phyloP scores from a whole-genome alignment of 1,284 basidiomycete genomes.

The Earliella scabrosa region DNA sequence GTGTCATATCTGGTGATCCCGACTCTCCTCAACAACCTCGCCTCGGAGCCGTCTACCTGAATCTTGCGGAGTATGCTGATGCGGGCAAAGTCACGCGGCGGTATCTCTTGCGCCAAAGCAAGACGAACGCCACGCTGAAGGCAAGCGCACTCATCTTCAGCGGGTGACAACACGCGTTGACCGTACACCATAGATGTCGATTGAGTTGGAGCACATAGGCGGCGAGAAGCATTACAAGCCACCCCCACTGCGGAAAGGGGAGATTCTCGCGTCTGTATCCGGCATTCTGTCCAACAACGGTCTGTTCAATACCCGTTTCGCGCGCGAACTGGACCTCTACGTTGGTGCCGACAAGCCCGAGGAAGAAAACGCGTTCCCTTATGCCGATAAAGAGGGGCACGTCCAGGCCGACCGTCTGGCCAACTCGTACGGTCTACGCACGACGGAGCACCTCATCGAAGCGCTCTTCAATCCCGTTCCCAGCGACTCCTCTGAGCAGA shows the following conservation, averaged over 20 bases:
- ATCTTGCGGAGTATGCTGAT: constrained; percentile 78
- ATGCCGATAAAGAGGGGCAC: constrained; percentile 26
- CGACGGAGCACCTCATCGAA: constrained; percentile 75
- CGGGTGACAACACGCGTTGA: neutral
- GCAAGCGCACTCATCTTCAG: constrained; percentile 33
- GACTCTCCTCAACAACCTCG: constrained; percentile 58
- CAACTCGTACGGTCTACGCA: constrained; percentile 55
- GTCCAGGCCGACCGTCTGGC: constrained; percentile 54
- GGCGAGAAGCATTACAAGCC: constrained; percentile 64
- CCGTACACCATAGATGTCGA: constrained; percentile 53
- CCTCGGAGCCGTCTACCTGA: constrained; percentile 68
- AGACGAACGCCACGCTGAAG: constrained; percentile 80
- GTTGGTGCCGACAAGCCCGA: constrained; percentile 25
- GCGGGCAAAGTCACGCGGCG: constrained; percentile 65
- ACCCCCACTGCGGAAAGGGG: constrained; percentile 69
- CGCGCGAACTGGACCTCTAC: constrained; percentile 53
- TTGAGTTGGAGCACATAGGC: constrained; percentile 61
- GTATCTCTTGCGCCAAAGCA: constrained; percentile 75
- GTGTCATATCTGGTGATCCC: constrained; percentile 55
- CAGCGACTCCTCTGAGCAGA: constrained; percentile 46
- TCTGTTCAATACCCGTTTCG: constrained; percentile 50
- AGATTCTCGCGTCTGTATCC: constrained; percentile 69
- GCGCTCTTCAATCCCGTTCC: constrained; percentile 74
- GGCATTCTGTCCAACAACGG: constrained; percentile 61
- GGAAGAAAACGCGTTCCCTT: constrained; percentile 19